Conservation (phyloP, 2,329 filamentous ascomycete species). For the Verruconis gallopava region DNA sequence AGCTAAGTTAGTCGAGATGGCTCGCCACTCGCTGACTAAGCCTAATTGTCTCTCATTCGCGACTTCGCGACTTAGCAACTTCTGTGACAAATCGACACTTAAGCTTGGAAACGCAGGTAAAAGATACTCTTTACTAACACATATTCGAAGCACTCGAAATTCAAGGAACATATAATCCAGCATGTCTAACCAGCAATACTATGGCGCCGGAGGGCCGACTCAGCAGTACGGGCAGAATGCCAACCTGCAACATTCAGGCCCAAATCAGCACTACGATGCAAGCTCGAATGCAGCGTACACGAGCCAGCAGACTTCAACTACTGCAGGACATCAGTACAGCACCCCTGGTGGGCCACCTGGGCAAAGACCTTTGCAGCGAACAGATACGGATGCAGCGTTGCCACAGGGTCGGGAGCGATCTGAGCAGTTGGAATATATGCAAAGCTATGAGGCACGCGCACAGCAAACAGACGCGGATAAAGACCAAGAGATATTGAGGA, state of each 20-base stretch:
- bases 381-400: constrained; percentile 14
- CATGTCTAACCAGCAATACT: neutral
- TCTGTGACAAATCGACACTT: no score
- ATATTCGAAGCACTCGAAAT: no score
- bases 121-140: no score
- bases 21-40: no score
- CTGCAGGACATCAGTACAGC: neutral
- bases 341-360: neutral
- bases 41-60: no score
- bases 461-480: constrained; percentile 25
- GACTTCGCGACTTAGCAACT: no score
- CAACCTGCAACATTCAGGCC: no score
- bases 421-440: constrained; percentile 31
- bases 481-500: constrained; percentile 28
- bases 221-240: neutral
- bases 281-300: neutral
- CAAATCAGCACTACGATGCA: neutral
- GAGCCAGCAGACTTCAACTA: neutral
- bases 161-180: no score
- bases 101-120: no score
- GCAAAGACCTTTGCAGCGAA: neutral
- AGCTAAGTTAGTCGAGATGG: no score
- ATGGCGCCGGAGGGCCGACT: neutral
- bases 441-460: constrained; percentile 24
- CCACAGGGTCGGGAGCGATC: constrained; percentile 28